These are phyloP conservation scores for Suillus lakei DNA, from an alignment of 768 basidiomycete species.

Conservation along the genomic window DNA sequence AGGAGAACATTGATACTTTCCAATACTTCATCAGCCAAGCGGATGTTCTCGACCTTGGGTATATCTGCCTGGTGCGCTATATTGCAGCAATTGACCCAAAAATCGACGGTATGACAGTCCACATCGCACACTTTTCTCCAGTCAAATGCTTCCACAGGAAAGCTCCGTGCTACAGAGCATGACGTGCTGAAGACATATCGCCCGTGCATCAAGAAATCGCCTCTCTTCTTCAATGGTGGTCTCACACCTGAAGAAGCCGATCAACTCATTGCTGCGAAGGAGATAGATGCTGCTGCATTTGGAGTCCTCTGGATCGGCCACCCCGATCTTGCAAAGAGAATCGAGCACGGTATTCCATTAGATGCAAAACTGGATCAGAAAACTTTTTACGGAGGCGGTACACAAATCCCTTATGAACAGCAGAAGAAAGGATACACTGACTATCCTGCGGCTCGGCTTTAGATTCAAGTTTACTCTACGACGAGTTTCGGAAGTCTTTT, in stretches of 20 bases:
- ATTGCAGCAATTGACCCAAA: slow-evolving; percentile 19
- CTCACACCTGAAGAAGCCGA: slow-evolving; percentile 21
- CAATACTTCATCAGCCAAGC: slow-evolving; percentile 46
- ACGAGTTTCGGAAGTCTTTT: background rate
- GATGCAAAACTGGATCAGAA: slow-evolving; percentile 22
- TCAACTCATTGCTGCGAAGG: slow-evolving; percentile 22
- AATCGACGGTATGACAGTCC: slow-evolving; percentile 24
- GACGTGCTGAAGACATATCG: slow-evolving; percentile 46
- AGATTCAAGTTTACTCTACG: background rate
- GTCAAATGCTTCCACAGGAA: slow-evolving; percentile 21
- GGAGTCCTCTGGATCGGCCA: slow-evolving; percentile 38
- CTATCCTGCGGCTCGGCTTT: slow-evolving; percentile 35
- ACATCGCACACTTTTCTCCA: background rate
- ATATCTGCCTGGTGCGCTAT: slow-evolving; percentile 31
- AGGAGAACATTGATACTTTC: slow-evolving; percentile 48
- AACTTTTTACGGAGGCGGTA: slow-evolving; percentile 29
- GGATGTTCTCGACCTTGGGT: slow-evolving; percentile 39
- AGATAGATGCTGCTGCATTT: slow-evolving; percentile 16
- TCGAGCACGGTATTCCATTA: slow-evolving; percentile 10
- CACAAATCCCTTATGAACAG: slow-evolving; percentile 22
- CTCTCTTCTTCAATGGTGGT: slow-evolving; percentile 43
- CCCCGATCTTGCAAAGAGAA: slow-evolving; percentile 45
- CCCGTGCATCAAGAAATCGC: slow-evolving; percentile 40
- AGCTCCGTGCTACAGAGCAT: slow-evolving; percentile 40
- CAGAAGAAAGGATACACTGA: slow-evolving; percentile 41